These are phyloP conservation scores for Colletotrichum sp. DNA, from an alignment of 2,329 filamentous ascomycete species.

Conservation along the genomic window DNA sequence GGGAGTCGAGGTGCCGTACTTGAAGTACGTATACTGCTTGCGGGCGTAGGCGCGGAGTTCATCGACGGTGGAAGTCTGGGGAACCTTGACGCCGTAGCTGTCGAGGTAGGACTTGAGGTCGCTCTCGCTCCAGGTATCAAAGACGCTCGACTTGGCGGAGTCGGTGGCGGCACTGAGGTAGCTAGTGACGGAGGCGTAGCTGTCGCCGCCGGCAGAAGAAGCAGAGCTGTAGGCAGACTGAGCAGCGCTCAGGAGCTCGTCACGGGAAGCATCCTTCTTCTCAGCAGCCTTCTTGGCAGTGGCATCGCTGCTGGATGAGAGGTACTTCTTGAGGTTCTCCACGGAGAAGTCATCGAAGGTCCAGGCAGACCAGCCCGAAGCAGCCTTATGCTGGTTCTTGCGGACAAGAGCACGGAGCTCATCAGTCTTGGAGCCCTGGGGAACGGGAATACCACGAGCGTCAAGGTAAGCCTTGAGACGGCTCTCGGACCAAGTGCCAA, in stretches of 20 bases:
- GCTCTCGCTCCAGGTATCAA: conserved; percentile 74
- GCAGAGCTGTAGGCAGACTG: conserved; percentile 65
- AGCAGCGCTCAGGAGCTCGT: conserved; percentile 73
- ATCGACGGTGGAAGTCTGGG: conserved; percentile 71
- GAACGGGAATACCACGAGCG: conserved; percentile 75
- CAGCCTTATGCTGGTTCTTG: conserved; percentile 72
- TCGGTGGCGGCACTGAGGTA: conserved; percentile 71
- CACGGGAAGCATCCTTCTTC: conserved; percentile 68
- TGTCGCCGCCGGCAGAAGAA: conserved; percentile 59
- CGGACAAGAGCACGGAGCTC: conserved; percentile 78
- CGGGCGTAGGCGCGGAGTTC: conserved; percentile 73
- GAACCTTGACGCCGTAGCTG: conserved; percentile 72
- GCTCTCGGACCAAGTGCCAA: conserved; percentile 73
- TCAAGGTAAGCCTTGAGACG: conserved; percentile 81
- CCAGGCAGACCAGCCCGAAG: conserved; percentile 72
- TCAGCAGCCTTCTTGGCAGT: conserved; percentile 63
- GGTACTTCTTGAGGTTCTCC: conserved; percentile 69
- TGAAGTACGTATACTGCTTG: conserved; percentile 77
- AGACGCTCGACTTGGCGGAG: conserved; percentile 66
- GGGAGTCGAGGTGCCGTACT: conserved; percentile 73
- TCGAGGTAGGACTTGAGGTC: conserved; percentile 83
- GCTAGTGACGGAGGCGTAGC: conserved; percentile 72
- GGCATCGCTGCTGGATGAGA: conserved; percentile 55
- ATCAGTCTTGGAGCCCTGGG: conserved; percentile 72
- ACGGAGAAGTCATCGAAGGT: conserved; percentile 79